These are phyloP conservation scores for Aristolochia contorta DNA, from an alignment of 164 flowering plant genomes.

Conservation along the genomic window DNA sequence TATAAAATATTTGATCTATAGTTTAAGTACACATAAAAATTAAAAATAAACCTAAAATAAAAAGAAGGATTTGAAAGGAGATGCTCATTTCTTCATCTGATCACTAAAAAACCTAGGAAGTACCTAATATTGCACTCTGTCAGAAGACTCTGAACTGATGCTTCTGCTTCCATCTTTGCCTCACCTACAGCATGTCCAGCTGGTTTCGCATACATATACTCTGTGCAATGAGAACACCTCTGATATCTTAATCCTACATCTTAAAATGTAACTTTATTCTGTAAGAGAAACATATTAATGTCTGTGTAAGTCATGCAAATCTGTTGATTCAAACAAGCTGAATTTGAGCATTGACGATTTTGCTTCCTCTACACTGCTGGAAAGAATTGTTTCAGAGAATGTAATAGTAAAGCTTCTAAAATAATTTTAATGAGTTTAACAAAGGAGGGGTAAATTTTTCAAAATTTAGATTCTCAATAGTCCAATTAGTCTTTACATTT, in stretches of 20 bases:
- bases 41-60: too few relatives aligned
- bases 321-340: slow-evolving; percentile 83
- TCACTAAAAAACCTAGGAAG: not conserved
- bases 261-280: slow-evolving; percentile 4
- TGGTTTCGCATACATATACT: slow-evolving; percentile 58
- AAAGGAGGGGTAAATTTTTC: too few relatives aligned
- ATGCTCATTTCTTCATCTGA: too few relatives aligned
- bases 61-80: too few relatives aligned
- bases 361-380: slow-evolving; percentile 98
- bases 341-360: slow-evolving; percentile 90
- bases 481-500: too few relatives aligned
- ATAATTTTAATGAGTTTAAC: too few relatives aligned
- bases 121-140: slow-evolving; percentile 98
- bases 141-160: slow-evolving; percentile 36
- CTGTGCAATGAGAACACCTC: slow-evolving; percentile 24
- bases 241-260: not conserved
- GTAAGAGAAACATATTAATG: not conserved
- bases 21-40: too few relatives aligned
- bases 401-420: too few relatives aligned
- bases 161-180: slow-evolving; percentile 82
- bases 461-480: too few relatives aligned
- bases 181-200: slow-evolving; percentile 78
- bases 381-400: slow-evolving; percentile 88
- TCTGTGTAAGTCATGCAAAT: slow-evolving; percentile 22
- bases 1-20: too few relatives aligned